A percentile compares a stretch with the other conserved stretches of the same genome.
These are phyloP conservation scores for Yamadazyma insecticola DNA, from an alignment of 805 yeast genomes.

Conservation along the genomic window DNA sequence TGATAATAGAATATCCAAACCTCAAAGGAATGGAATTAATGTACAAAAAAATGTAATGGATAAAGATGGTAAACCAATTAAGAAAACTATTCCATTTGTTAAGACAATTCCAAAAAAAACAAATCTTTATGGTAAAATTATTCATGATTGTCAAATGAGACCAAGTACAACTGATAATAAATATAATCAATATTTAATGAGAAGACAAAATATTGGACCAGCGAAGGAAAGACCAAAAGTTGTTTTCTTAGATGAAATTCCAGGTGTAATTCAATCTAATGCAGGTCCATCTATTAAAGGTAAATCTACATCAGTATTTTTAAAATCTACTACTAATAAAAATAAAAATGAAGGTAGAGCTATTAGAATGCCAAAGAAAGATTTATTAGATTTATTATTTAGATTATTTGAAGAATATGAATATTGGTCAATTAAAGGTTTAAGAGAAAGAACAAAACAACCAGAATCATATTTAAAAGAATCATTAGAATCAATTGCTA, in stretches of 20 bases:
- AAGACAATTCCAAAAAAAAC: conserved; percentile 89
- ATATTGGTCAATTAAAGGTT: conserved; percentile 93
- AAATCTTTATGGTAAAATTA: conserved; percentile 76
- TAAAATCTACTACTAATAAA: conserved; percentile 37
- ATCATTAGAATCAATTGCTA: conserved; percentile 84
- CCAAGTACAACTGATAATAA: conserved; percentile 74
- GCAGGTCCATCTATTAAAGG: conserved; percentile 79
- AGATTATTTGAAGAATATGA: conserved; percentile 90
- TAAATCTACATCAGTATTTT: conserved; percentile 58
- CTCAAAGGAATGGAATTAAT: conserved; percentile 10
- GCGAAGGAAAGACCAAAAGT: conserved; percentile 56
- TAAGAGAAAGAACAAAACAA: conserved; percentile 90
- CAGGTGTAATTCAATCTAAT: conserved; percentile 83
- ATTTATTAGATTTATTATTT: conserved; percentile 82
- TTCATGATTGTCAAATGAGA: conserved; percentile 86
- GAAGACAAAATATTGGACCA: conserved; percentile 47
- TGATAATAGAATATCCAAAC: conserved; percentile 4
- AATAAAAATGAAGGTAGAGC: conserved; percentile 77
- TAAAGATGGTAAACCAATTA: no score
- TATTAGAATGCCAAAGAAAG: conserved; percentile 90
- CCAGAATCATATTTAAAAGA: conserved; percentile 93
- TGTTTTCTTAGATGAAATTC: conserved; percentile 70
- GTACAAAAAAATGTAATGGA: conserved; percentile 18
- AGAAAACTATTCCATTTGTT: conserved; percentile 63
- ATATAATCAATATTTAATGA: conserved; percentile 55